These are phyloP conservation scores for Macroventuria anomochaeta DNA, from an alignment of 2,329 filamentous ascomycete species.

Conservation along the genomic window DNA sequence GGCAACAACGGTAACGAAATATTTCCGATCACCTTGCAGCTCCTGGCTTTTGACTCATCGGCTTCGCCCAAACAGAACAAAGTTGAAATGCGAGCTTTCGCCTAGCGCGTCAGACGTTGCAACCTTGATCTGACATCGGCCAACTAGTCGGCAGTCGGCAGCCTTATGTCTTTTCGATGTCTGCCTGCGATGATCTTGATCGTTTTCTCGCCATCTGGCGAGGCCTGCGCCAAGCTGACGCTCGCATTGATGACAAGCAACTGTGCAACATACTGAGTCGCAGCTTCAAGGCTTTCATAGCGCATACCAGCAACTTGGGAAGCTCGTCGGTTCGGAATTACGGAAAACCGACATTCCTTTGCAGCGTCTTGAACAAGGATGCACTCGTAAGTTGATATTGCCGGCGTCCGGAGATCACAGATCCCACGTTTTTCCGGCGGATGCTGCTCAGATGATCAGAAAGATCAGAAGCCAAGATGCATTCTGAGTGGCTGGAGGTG, in stretches of 20 bases:
- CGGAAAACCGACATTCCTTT: background rate
- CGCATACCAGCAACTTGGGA: background rate
- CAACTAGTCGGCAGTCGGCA: constrained; percentile 1
- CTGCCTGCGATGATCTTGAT: background rate
- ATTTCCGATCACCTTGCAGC: constrained; percentile 9
- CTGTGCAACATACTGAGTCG: background rate
- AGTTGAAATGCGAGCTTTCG: constrained; percentile 4
- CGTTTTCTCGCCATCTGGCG: background rate
- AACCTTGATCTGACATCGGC: constrained; percentile 12
- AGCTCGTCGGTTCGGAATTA: background rate
- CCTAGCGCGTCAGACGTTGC: constrained; percentile 9
- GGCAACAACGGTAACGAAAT: constrained; percentile 7
- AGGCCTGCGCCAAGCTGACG: constrained; percentile 1
- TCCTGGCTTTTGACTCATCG: constrained; percentile 25
- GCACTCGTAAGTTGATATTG: background rate
- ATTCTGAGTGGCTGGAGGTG: background rate
- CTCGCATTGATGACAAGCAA: background rate
- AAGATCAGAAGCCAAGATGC: background rate
- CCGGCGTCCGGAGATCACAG: background rate
- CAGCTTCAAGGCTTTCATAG: background rate
- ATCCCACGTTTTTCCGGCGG: background rate
- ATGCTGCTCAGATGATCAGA: background rate
- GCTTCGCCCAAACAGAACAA: background rate
- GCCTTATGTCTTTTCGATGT: background rate
- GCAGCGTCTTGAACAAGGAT: background rate